Percentiles rank a stretch among this genome's conserved stretches.
These are phyloP conservation scores for Plantago lanceolata DNA, from an alignment of 305 asterid genomes.

Conservation along the genomic window DNA sequence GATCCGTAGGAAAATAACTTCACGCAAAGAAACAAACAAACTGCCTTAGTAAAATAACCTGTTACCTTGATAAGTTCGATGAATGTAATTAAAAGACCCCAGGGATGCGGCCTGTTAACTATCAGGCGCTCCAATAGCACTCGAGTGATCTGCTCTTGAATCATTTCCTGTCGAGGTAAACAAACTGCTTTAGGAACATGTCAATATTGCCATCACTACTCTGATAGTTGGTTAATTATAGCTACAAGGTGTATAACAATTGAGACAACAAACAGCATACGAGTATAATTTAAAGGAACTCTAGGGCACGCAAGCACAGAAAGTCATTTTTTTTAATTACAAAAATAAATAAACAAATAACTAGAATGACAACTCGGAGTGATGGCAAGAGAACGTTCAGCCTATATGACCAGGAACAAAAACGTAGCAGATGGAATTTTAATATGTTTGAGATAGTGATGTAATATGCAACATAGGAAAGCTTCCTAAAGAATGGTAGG, in stretches of 20 bases:
- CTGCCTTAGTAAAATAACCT: background rate
- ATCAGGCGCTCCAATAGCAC: constrained; percentile 85
- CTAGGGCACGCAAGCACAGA: background rate
- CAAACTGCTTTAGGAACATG: background rate
- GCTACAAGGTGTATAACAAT: background rate
- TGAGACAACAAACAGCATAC: background rate
- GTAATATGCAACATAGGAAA: background rate
- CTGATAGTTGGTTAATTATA: background rate
- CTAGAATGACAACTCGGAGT: background rate
- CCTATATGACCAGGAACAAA: too few species aligned
- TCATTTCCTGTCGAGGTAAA: constrained; percentile 54
- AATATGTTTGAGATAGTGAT: background rate
- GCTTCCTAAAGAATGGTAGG: background rate
- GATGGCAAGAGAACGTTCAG: too few species aligned
- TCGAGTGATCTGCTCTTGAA: constrained; percentile 95
- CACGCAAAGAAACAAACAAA: background rate
- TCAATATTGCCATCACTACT: background rate
- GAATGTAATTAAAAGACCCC: constrained; percentile 91
- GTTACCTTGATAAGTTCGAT: constrained; percentile 88
- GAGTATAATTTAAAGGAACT: too few species aligned
- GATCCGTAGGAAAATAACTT: background rate
- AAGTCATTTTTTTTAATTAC: background rate
- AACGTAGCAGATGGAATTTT: background rate
- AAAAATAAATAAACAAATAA: too few species aligned
- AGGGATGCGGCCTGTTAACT: constrained; percentile 91